A percentile compares a stretch with the other conserved stretches of the same genome.
Evolutionary conservation across 306 rosid species (phyloP).

Genomic region (Medicago ruthenica): DNA sequence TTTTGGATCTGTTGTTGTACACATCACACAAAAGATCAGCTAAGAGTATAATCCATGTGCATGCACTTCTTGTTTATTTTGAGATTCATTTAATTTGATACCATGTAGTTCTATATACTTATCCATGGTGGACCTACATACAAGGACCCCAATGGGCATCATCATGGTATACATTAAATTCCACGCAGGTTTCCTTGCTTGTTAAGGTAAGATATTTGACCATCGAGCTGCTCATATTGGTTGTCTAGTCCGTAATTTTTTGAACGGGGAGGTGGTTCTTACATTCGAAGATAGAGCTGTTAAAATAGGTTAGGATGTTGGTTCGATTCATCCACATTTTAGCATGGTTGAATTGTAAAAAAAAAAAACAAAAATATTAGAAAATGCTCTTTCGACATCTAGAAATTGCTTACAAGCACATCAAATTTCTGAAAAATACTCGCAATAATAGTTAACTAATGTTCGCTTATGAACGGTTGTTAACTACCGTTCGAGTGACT

Average conservation of each 20-base stretch:
- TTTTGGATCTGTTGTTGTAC: neutral
- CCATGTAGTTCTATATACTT: neutral
- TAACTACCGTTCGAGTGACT: too few relatives aligned
- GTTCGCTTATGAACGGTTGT: too few relatives aligned
- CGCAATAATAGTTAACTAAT: too few relatives aligned
- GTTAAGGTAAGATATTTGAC: conserved; percentile 27
- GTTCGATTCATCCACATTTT: too few relatives aligned
- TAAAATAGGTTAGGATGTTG: too few relatives aligned
- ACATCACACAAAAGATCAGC: neutral
- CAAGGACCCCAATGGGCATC: neutral
- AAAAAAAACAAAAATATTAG: too few relatives aligned
- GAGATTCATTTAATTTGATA: neutral
- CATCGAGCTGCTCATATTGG: neutral
- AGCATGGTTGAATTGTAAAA: too few relatives aligned
- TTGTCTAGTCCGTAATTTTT: neutral
- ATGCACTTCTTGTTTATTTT: neutral
- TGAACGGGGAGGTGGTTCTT: neutral
- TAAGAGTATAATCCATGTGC: neutral
- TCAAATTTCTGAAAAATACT: too few relatives aligned
- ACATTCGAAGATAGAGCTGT: too few relatives aligned
- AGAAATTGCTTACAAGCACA: too few relatives aligned
- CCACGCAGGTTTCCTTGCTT: conserved; percentile 17
- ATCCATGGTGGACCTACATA: neutral
- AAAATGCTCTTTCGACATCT: too few relatives aligned
- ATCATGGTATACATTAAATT: conserved; percentile 22